Percentiles rank a stretch among this genome's conserved stretches.
phyloP scores from a whole-genome alignment of 2,329 filamentous ascomycete species.

The Verticillium klebahnii region DNA sequence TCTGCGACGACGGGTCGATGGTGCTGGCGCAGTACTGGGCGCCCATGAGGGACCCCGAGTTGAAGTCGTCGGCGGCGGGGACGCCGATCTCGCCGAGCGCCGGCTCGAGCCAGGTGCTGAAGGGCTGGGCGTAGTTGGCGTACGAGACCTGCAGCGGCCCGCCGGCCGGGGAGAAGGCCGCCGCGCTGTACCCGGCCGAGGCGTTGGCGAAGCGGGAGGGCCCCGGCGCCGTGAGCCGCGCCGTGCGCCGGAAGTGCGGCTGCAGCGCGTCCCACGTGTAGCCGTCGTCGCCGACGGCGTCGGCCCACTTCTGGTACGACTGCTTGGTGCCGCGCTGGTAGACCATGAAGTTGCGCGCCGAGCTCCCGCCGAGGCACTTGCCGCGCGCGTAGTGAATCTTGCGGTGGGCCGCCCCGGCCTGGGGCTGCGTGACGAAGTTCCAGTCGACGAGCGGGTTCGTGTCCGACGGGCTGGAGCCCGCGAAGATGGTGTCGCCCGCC shows the following conservation, averaged over 20 bases:
- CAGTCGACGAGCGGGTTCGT: slow-evolving; percentile 21
- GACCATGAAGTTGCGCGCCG: slow-evolving; percentile 22
- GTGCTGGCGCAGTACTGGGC: slow-evolving; percentile 19
- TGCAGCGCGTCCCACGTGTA: slow-evolving; percentile 23
- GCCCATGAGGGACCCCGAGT: slow-evolving; percentile 35
- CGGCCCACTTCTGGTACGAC: slow-evolving; percentile 24
- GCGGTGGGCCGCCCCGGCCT: slow-evolving; percentile 18
- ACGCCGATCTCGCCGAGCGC: slow-evolving; percentile 37
- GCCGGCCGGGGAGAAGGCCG: slow-evolving; percentile 17
- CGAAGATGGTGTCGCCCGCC: slow-evolving; percentile 15
- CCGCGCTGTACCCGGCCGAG: slow-evolving; percentile 18
- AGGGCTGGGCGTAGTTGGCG: slow-evolving; percentile 18
- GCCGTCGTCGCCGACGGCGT: slow-evolving; percentile 21
- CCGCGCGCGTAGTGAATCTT: slow-evolving; percentile 31
- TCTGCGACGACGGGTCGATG: slow-evolving; percentile 19
- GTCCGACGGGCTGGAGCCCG: slow-evolving; percentile 11
- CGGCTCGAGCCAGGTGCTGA: slow-evolving; percentile 14
- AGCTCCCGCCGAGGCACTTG: slow-evolving; percentile 24
- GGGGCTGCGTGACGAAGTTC: slow-evolving; percentile 19
- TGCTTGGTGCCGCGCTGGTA: slow-evolving; percentile 19
- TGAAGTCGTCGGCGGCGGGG: slow-evolving; percentile 26
- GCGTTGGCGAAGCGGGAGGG: slow-evolving; percentile 15
- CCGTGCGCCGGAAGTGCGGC: slow-evolving; percentile 25
- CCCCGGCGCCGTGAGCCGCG: slow-evolving; percentile 24
- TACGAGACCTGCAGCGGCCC: slow-evolving; percentile 21